Conservation (phyloP, 169 alveolate species). For the Plasmodium gaboni region DNA sequence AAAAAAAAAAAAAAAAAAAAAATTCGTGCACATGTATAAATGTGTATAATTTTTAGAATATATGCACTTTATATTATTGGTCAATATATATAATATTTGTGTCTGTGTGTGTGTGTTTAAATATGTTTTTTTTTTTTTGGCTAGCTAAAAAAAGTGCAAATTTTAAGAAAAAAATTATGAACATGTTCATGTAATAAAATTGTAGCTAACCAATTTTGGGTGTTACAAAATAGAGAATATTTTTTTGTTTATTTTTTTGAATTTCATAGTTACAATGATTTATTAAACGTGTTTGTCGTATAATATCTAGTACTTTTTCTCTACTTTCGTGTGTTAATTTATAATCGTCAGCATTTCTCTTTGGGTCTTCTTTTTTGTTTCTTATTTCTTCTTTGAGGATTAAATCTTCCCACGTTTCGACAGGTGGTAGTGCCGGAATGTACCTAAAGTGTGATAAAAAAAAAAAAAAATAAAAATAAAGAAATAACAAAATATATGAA, state of each 20-base stretch:
- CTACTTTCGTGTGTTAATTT: constrained; percentile 63
- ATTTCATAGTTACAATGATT: constrained; percentile 75
- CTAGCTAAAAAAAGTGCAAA: too few species aligned
- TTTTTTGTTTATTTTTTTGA: constrained; percentile 54
- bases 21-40: not conserved
- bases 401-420: constrained; percentile 77
- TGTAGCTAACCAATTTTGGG: constrained; percentile 67
- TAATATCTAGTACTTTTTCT: constrained; percentile 68
- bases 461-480: not conserved
- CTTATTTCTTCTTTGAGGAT: constrained; percentile 57
- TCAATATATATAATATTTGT: not conserved
- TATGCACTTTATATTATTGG: not conserved
- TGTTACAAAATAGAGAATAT: constrained; percentile 67
- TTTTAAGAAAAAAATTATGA: not conserved
- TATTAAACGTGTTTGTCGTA: constrained; percentile 68
- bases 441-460: constrained; percentile 20
- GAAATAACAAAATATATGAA: not conserved
- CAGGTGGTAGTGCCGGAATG: constrained; percentile 74
- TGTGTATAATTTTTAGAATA: not conserved
- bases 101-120: not conserved
- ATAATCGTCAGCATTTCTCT: constrained; percentile 54
- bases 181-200: not conserved
- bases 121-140: not conserved
- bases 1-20: not conserved
- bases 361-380: constrained; percentile 51